phyloP scores from a whole-genome alignment of 108 stramenopile genomes.

The Nitzschia sp. region DNA sequence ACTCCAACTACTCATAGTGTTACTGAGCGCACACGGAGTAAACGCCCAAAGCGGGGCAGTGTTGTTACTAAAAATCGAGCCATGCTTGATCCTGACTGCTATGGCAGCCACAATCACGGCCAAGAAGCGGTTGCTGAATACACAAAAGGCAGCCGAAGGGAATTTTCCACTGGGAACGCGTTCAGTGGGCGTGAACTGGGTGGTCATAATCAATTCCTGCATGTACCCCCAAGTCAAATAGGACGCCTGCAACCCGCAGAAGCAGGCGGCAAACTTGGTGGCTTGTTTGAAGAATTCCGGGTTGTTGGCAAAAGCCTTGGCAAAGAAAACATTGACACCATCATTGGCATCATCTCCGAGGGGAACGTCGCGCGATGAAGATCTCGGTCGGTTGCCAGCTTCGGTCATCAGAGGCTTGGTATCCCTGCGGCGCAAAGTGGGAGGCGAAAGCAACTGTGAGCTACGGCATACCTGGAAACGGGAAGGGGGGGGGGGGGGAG shows the following conservation, averaged over 20 bases:
- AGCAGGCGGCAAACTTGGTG: constrained; percentile 62
- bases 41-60: constrained; percentile 89
- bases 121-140: constrained; percentile 96
- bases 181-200: constrained; percentile 77
- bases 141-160: constrained; percentile 94
- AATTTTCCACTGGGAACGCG: constrained; percentile 81
- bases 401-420: background rate
- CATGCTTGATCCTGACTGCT: constrained; percentile 79
- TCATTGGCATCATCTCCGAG: constrained; percentile 11
- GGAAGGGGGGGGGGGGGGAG: background rate
- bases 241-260: constrained; percentile 82
- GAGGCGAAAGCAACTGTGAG: background rate
- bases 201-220: constrained; percentile 98
- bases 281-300: constrained; percentile 59
- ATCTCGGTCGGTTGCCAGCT: background rate
- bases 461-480: background rate
- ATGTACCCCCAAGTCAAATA: constrained; percentile 97
- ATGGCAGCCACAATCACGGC: constrained; percentile 92
- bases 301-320: constrained; percentile 23
- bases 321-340: background rate
- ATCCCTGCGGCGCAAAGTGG: background rate
- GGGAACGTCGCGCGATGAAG: constrained; percentile 20
- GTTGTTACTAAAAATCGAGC: constrained; percentile 76
- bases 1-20: constrained; percentile 95
- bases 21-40: constrained; percentile 93